Base-by-base conservation (phyloP, 2,329 filamentous ascomycete genomes). In the Chrysosphaeria jannelii region DNA sequence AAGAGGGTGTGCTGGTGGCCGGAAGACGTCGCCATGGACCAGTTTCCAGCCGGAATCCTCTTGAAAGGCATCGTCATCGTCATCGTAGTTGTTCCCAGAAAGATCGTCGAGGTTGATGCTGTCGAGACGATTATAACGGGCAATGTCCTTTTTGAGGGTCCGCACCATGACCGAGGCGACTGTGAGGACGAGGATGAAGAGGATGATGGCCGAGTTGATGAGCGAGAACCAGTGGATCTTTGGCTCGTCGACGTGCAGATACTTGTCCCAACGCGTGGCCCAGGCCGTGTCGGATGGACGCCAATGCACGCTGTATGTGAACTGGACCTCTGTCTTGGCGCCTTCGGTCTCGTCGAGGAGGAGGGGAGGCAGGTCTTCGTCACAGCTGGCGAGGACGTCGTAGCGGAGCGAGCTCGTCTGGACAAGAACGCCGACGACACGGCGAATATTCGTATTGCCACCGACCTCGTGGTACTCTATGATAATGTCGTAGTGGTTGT, bases 161-260 rank as follows among this genome's bases (percentile, higher is more conserved):
- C 81, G 63, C 26, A 89, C 53, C 10, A 97, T 54, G 22, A 93
- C 75, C n/a, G 79, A 89, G 44, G 70, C 69, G 31, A 97, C 85
- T 35, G 85, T 90, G 21, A 78, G 61, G 17, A 81, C 67, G 19
- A 93, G 53, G 45, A 93, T 85, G 23, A 90, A 57, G 23, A 97
- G 79, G 30, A 97, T 89, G 21, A 93, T 66, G 23, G 85, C 74
- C 17, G 79, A 91, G 45, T 90, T 90, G 46, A 93, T 72, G 23
- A 97, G 63, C 28, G 79, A 91, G 50, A 93, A 90, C 85, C 85
- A 97, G 44, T 97, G 85, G 35, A 97, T 93, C 51, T 85, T 88
- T 24, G 85, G 79, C 42, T 93, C 79, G 39, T 79, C 88, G 14
- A 97, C 81, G 38, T 93, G 81, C 17, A 97, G 57, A 41, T 93